Evolutionary conservation across 768 basidiomycete species (phyloP).

Genomic region (Tricholoma bakamatsutake): DNA sequence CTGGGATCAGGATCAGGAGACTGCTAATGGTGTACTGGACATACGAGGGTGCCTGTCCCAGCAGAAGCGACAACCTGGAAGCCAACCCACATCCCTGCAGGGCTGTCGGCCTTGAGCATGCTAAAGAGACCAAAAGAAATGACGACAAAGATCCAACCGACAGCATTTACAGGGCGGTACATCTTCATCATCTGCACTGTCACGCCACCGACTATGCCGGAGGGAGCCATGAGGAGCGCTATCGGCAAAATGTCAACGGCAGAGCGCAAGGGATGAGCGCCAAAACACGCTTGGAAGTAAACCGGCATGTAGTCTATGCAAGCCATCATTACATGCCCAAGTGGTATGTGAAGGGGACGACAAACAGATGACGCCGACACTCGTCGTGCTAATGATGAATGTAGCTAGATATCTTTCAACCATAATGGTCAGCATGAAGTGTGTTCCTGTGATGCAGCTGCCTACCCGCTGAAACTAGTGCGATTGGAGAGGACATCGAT

Average conservation of each 20-base stretch:
- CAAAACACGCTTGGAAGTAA: conserved; percentile 41
- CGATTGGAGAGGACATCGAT: conserved; percentile 23
- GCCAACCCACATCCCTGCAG: conserved; percentile 10
- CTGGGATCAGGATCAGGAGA: background rate
- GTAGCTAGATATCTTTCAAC: conserved; percentile 26
- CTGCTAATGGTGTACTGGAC: background rate
- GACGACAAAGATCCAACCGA: conserved; percentile 31
- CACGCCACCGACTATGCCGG: conserved; percentile 30
- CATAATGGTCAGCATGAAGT: background rate
- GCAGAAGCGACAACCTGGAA: conserved; percentile 15
- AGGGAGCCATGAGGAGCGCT: conserved; percentile 31
- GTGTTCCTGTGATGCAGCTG: background rate
- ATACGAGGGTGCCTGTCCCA: conserved; percentile 17
- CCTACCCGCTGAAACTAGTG: conserved; percentile 33
- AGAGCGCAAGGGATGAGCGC: conserved; percentile 28
- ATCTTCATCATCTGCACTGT: conserved; percentile 20
- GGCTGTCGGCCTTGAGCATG: conserved; percentile 12
- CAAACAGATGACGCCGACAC: conserved; percentile 18
- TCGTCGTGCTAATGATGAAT: conserved; percentile 23
- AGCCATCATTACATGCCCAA: background rate
- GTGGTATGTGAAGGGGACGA: background rate
- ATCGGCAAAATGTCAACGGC: conserved; percentile 31
- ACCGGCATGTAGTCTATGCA: conserved; percentile 32
- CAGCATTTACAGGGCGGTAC: conserved; percentile 27
- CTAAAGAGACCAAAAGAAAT: conserved; percentile 31